Conservation (phyloP, 176 grass and related monocot species). For the Canna indica region DNA sequence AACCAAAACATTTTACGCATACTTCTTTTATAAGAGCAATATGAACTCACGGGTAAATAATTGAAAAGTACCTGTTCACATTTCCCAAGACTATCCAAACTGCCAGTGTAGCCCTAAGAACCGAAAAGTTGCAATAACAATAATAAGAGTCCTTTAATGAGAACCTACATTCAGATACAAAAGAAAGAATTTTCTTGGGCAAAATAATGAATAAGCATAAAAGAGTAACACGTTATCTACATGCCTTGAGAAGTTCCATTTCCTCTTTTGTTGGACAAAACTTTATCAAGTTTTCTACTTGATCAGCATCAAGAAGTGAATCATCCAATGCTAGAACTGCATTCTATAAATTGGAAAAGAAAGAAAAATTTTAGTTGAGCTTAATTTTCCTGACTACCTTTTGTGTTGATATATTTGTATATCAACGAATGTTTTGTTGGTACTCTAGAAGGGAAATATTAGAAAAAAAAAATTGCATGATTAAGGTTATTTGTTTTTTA, state of each 20-base stretch:
- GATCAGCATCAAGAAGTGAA: constrained; percentile 82
- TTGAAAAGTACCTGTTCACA: constrained; percentile 72
- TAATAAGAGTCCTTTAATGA: background rate
- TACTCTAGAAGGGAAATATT: constrained; percentile 9
- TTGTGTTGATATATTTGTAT: background rate
- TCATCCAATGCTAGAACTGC: constrained; percentile 81
- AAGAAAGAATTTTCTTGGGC: constrained; percentile 20
- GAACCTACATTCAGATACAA: constrained; percentile 6
- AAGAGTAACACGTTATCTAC: constrained; percentile 11
- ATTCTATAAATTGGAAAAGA: constrained; percentile 41
- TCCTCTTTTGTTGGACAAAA: constrained; percentile 98
- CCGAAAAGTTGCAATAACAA: constrained; percentile 31
- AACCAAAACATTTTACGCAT: too few relatives aligned
- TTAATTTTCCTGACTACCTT: too few relatives aligned
- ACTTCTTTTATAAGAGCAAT: too few relatives aligned
- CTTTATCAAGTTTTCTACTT: constrained; percentile 90
- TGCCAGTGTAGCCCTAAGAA: constrained; percentile 56
- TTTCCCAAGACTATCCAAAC: constrained; percentile 84
- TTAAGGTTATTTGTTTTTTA: background rate
- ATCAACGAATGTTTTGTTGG: background rate
- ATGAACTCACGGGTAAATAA: constrained; percentile 4
- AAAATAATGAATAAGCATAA: constrained; percentile 19
- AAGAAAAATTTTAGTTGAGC: constrained; percentile 1
- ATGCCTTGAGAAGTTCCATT: constrained; percentile 95
- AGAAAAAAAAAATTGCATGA: constrained; percentile 1